Evolutionary conservation across 441 rosid species (phyloP), one percentile per base, ranked within the genome.

Genomic region (Corymbia citriodora): DNA sequence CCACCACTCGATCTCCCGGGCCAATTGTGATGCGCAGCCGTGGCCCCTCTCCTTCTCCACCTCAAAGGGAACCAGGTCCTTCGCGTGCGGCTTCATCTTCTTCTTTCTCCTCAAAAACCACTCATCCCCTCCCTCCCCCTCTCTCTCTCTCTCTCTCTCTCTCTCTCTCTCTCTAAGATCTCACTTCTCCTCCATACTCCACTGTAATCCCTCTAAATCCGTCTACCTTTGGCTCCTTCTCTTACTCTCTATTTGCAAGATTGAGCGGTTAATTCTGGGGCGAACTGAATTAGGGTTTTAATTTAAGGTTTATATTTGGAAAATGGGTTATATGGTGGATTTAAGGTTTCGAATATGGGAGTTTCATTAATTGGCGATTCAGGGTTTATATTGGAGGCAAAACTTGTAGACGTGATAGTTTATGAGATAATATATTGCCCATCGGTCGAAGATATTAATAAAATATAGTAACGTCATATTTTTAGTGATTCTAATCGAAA

Each of bases 331-430:
- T 23, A 23, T 25, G 7, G n/a, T 12, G 10, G 12, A 59, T 59
- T 59, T 59, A 25, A 59, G 12, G 65, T 25, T 59, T 59, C 0
- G 3, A 59, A 59, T 59, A 10, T 59, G 65, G 65, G 7, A 59
- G 10, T 59, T 17, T 25, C 25, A 29, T 59, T 59, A 29, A 25
- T 59, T 25, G 11, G n/a, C 29, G n/a, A 59, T 59, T 59, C 4
- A 59, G n/a, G 6, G n/a, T 59, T 52, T 52, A 11, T 10, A 0
- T 23, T 59, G 14, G 10, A 59, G 25, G 14, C 65, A 59, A 4
- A 59, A 25, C n/a, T 10, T 23, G n/a, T 59, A 25, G 10, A 10
- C 3, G 29, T 10, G 29, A 0, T 1, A 0, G 14, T 25, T 59
- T 59, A 59, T 10, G 65, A 59, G n/a, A 59, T 10, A 59, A 25